Conservation (phyloP, 306 rosid genomes). For the Alnus rubra region DNA sequence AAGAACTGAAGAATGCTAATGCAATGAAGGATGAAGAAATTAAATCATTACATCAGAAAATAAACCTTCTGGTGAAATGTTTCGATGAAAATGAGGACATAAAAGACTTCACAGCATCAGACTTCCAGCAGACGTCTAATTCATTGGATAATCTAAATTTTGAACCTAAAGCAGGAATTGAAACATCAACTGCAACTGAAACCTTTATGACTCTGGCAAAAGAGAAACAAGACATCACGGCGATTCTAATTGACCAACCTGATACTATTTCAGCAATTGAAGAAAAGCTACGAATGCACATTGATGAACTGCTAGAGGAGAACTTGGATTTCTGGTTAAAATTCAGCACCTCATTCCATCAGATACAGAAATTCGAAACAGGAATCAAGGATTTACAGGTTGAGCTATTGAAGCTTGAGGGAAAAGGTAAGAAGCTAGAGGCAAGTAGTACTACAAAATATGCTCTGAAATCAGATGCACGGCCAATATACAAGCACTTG, state of each 20-base stretch:
- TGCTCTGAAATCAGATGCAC: conserved; percentile 65
- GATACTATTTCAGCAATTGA: conserved; percentile 54
- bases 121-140: conserved; percentile 7
- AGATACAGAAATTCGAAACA: conserved; percentile 71
- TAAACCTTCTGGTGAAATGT: conserved; percentile 58
- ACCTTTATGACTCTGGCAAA: neutral
- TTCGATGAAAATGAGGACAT: conserved; percentile 46
- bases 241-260: conserved; percentile 34
- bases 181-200: neutral
- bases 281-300: conserved; percentile 59
- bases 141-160: neutral
- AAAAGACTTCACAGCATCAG: conserved; percentile 28
- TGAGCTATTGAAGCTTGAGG: conserved; percentile 58
- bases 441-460: conserved; percentile 32
- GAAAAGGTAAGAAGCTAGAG: conserved; percentile 46
- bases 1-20: conserved; percentile 59
- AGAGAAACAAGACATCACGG: conserved; percentile 30
- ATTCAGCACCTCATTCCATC: conserved; percentile 69
- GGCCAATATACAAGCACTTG: conserved; percentile 82
- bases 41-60: conserved; percentile 60
- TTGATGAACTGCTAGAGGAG: conserved; percentile 87
- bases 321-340: conserved; percentile 86
- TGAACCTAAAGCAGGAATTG: conserved; percentile 3
- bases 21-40: conserved; percentile 83
- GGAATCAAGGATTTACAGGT: conserved; percentile 57